Percentiles rank a stretch among this genome's conserved stretches.
phyloP scores from a whole-genome alignment of 2,329 filamentous ascomycete species.

The Lecanicillium sp. region DNA sequence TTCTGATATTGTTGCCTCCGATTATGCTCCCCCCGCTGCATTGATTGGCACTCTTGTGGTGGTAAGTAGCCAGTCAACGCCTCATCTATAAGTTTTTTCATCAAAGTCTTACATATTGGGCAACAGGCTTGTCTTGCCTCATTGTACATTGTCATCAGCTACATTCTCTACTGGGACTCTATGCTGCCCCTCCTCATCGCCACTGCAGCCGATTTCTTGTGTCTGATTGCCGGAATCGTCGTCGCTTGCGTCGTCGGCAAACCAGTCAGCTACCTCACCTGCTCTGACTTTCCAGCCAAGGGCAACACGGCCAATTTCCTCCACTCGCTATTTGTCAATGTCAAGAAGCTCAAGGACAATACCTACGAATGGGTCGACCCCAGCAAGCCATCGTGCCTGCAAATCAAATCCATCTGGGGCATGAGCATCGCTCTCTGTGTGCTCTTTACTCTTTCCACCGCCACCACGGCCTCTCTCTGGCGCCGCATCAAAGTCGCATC shows the following conservation, averaged over 20 bases:
- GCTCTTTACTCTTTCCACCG: conserved; percentile 55
- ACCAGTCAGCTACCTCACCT: conserved; percentile 71
- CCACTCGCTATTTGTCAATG: conserved; percentile 32
- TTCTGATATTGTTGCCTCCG: conserved; percentile 58
- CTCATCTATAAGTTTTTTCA: neutral
- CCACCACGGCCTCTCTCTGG: conserved; percentile 54
- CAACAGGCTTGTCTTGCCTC: conserved; percentile 67
- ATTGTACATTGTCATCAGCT: conserved; percentile 71
- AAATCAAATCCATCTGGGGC: conserved; percentile 85
- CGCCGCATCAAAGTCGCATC: conserved; percentile 40
- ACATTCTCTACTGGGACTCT: conserved; percentile 72
- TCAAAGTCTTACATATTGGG: neutral
- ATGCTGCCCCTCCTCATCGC: conserved; percentile 67
- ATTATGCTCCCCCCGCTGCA: conserved; percentile 59
- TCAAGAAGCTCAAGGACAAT: conserved; percentile 22
- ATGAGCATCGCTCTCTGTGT: conserved; percentile 71
- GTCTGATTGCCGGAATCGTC: conserved; percentile 71
- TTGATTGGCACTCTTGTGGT: conserved; percentile 72
- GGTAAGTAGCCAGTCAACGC: conserved; percentile 43
- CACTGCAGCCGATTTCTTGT: conserved; percentile 54
- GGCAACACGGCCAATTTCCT: conserved; percentile 36
- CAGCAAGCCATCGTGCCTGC: conserved; percentile 60
- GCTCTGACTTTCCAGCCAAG: conserved; percentile 40
- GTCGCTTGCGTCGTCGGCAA: conserved; percentile 70
- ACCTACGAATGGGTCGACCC: conserved; percentile 39